Conservation (phyloP, 208 protist species). For the Leishmania guyanensis region DNA sequence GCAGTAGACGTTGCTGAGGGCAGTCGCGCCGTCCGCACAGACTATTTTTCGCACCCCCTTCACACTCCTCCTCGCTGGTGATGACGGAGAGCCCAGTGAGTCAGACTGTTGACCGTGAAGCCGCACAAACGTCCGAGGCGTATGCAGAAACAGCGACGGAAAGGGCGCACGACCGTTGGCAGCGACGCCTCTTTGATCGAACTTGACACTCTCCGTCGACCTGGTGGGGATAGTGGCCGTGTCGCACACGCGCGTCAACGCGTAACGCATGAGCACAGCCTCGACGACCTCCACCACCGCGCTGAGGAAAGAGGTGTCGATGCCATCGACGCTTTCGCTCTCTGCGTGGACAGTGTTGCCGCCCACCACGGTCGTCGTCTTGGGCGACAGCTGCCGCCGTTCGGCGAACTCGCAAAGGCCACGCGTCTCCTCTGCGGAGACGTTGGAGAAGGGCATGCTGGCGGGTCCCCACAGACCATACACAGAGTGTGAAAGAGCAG, state of each 20-base stretch:
- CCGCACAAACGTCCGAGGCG: conserved; percentile 22
- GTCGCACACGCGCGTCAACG: conserved; percentile 5
- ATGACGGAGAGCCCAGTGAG: no score
- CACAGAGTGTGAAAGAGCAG: neutral
- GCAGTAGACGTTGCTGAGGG: conserved; percentile 15
- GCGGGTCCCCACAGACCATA: neutral
- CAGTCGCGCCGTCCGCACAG: neutral
- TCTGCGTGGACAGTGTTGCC: neutral
- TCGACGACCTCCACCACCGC: conserved; percentile 26
- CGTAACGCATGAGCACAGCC: conserved; percentile 15
- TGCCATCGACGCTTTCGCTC: neutral
- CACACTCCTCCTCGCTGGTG: neutral
- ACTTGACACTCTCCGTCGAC: neutral
- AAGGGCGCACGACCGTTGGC: conserved; percentile 25
- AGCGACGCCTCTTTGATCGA: neutral
- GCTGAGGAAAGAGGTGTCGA: conserved; percentile 30
- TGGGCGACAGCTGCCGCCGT: neutral
- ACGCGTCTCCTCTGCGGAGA: conserved; percentile 20
- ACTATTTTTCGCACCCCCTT: neutral
- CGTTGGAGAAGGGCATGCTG: conserved; percentile 45
- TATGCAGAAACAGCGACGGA: conserved; percentile 60
- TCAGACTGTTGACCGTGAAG: neutral
- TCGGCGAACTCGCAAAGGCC: conserved; percentile 17
- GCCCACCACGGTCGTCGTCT: neutral
- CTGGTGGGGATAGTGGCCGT: neutral